Evolutionary conservation across 495 filamentous ascomycete genomes (phyloP), one percentile per base, ranked within the genome.

Genomic region (Aeminium ludgeri): DNA sequence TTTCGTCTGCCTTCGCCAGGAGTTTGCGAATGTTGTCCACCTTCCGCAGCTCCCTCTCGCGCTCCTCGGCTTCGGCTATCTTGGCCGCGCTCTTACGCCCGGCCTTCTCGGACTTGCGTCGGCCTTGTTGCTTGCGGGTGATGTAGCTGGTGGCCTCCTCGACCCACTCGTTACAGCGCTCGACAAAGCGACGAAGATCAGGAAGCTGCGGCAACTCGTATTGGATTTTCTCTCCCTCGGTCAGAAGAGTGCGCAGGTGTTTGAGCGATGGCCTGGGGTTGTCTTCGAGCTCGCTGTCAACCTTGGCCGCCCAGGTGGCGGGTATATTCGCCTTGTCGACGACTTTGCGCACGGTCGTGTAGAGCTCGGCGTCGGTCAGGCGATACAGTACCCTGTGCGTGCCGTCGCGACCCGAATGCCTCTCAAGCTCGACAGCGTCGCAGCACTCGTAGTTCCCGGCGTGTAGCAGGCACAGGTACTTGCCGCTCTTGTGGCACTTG

Each of bases 71-170:
- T 59, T 96, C 87, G 34, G 79, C 69, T 36, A 65, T 73, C 49
- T 82, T 84, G 23, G 78, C 74, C 44, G 75, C 73, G 31, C 62
- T 57, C 55, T 70, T 78, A 49, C 82, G 82, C 82, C 83, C 92
- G 25, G 73, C 78, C 56, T 87, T 91, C 54, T 95, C 86, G 59
- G 82, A 95, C 63, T 99, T 99, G 45, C 89, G 84, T 51, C 89
- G 80, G 58, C 92, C 93, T 61, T 95, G 87, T 64, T 96, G 89
- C 65, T 99, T 99, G 36, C 89, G 80, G 45, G 86, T 86, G 50
- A 87, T 94, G 67, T 89, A 99, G 58, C 85, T 92, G 48, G 80
- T 85, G 43, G 89, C 89, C 62, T 95, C 87, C 48, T 99, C 89
- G 48, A 95, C 85, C 83, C 91, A 92, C 58, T 93, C 86, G 61